Base-by-base conservation (phyloP, 1,284 basidiomycete species). In the Ustilago crameri region DNA sequence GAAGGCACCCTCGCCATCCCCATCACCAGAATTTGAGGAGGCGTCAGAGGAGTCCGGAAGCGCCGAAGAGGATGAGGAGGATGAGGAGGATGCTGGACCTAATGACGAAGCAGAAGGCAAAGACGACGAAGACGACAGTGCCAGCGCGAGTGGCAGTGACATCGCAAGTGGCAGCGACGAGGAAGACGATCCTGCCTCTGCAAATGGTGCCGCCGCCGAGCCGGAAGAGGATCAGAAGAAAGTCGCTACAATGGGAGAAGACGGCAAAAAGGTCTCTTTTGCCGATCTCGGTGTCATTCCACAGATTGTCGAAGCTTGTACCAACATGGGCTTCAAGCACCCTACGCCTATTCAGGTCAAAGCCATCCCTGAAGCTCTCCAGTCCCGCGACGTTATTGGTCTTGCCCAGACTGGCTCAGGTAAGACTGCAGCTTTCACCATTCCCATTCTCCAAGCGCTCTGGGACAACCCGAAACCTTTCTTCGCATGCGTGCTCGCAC, bases 361-460 rank as follows among this genome's bases (percentile, higher is more conserved):
- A 77, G 87, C 89, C n/a, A 89, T 99, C 54, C 96, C 96, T 0
- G 89, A 90, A 85, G 95, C 95, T 14, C 85, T 99, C 1, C 87
- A 91, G 80, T 93, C 93, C 0, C 88, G 91, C 78, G 96, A 99
- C 85, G 93, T 99, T 72, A 98, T 99, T 65, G 96, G 96, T 23
- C 91, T 98, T 18, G 96, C 96, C 22, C 91, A 93, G 78, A 99
- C 96, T 1, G 96, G 96, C 46, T 95, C 92, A 17, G 96, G 96
- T 74, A 98, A 98, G 86, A 98, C 96, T 1, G 96, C 95, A 10
- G 96, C 96, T 3, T 98, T 98, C 85, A 92, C 92, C 18, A 86
- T 98, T 5, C 96, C 96, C 5, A 95, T 99, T 64, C 86, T 99
- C 35, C 95, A 99, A 85, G 93, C 93, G 70, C 85, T 98, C 80